Evolutionary conservation across 352 stramenopile species (phyloP).

Genomic region (Globisporangium spiculum): DNA sequence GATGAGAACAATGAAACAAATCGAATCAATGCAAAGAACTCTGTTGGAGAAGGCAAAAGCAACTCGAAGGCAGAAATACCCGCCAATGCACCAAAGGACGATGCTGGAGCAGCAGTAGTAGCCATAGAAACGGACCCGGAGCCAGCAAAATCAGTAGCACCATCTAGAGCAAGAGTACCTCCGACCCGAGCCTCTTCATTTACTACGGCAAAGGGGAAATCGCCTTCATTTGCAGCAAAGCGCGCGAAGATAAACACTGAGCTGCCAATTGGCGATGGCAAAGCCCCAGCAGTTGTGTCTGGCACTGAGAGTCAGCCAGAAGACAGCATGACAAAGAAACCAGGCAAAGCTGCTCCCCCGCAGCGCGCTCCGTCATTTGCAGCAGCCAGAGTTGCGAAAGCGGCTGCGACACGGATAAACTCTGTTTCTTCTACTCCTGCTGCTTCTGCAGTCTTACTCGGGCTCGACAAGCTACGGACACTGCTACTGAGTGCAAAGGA

Average conservation of each 20-base stretch:
- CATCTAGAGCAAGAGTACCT: conserved; percentile 6
- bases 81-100: no score
- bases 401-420: conserved; percentile 4
- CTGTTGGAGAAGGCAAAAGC: not conserved
- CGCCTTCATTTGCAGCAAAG: conserved; percentile 14
- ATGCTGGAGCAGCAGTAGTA: not conserved
- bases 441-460: conserved; percentile 9
- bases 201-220: conserved; percentile 14
- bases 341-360: conserved; percentile 2
- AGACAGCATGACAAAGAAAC: conserved; percentile 8
- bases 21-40: not conserved
- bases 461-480: conserved; percentile 40
- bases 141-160: not conserved
- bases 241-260: conserved; percentile 23
- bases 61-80: not conserved
- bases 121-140: not conserved
- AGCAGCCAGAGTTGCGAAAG: conserved; percentile 24
- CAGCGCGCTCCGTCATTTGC: conserved; percentile 29
- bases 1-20: not conserved
- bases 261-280: not conserved
- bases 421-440: not conserved
- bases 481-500: conserved; percentile 44
- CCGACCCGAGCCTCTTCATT: conserved; percentile 23
- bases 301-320: conserved; percentile 6
- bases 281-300: not conserved